Base-by-base conservation (phyloP, 1,284 basidiomycete genomes). In the Naganishia albida region DNA sequence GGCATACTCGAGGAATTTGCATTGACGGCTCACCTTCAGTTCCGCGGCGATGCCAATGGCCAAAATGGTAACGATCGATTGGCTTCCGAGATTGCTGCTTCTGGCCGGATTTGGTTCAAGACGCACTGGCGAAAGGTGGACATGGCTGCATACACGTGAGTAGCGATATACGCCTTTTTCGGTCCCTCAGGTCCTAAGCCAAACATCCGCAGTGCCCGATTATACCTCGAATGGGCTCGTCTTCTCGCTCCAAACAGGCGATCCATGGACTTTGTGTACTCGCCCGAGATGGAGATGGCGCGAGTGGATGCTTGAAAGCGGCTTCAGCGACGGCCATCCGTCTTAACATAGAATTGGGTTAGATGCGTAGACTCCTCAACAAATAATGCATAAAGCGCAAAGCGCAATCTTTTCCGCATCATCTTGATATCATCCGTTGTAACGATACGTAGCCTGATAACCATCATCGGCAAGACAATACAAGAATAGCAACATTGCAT, bases 201-300 rank as follows among this genome's bases (percentile, higher is more conserved):
- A 10, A 15, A 12, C 15, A 1, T 53, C 8, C 15, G n/a, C 43
- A 66, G 56, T 42, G 76, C 75, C 63, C 73, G 77, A 43, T 65
- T 76, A 54, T 76, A 77, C 68, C 72, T 78, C 60, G 77, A 78
- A 56, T 78, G 77, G 75, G 74, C 71, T 26, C 68, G 76, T 25
- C 63, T 76, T 62, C 64, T 73, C 48, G 70, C 72, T 20, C 62
- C 64, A 6, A 55, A 67, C 39, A 68, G 73, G 46, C 18, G 26
- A 7, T 44, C 28, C 13, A 71, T 70, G 70, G 70, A 71, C 62
- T 74, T 74, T 43, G 66, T 70, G n/a, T 75, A 75, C 63, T 63
- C 69, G n/a, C 64, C 67, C 38, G 57, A 51, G 2, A 73, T 73
- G 70, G 73, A 74, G 65, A 55, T 64, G 48, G 20, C 57, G 3